Percentiles rank a stretch among this genome's conserved stretches.
Evolutionary conservation across 208 protist species (phyloP).

Genomic region (Leishmania lainsoni): DNA sequence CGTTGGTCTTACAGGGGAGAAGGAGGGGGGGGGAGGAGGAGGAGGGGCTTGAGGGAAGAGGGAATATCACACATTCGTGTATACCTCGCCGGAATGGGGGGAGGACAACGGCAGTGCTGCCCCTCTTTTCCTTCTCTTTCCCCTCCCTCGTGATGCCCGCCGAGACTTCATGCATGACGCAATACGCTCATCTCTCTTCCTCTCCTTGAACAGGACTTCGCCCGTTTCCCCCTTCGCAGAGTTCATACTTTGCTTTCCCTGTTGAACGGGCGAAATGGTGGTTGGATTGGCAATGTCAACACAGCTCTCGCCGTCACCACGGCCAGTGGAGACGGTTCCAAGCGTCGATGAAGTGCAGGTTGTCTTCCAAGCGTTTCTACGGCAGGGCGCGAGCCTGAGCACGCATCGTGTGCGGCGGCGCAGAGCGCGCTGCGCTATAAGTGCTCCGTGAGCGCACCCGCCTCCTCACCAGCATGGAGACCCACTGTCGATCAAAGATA

Average conservation of each 20-base stretch:
- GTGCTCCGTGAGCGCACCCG: slow-evolving; percentile 39
- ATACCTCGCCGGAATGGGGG: background rate
- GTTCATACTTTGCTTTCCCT: background rate
- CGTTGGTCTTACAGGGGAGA: background rate
- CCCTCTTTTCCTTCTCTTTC: background rate
- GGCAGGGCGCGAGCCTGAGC: slow-evolving; percentile 7
- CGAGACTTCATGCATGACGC: too few relatives aligned
- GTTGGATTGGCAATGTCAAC: background rate
- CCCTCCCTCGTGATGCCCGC: background rate
- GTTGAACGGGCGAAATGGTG: background rate
- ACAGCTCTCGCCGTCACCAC: background rate
- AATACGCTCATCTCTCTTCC: background rate
- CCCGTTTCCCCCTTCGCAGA: background rate
- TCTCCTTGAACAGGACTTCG: too few relatives aligned
- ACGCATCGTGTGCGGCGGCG: slow-evolving; percentile 13
- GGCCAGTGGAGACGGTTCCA: slow-evolving; percentile 8
- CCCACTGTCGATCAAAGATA: slow-evolving; percentile 19
- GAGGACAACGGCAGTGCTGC: background rate
- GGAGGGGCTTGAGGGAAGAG: background rate
- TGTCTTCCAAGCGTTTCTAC: slow-evolving; percentile 21
- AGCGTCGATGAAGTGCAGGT: slow-evolving; percentile 34
- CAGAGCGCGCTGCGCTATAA: slow-evolving; percentile 26
- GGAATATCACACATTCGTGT: background rate
- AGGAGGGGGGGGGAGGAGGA: background rate
- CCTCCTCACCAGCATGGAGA: slow-evolving; percentile 30